Evolutionary conservation across 352 stramenopile genomes (phyloP), one percentile per base, ranked within the genome.

Genomic region (Globisporangium iwayamae): DNA sequence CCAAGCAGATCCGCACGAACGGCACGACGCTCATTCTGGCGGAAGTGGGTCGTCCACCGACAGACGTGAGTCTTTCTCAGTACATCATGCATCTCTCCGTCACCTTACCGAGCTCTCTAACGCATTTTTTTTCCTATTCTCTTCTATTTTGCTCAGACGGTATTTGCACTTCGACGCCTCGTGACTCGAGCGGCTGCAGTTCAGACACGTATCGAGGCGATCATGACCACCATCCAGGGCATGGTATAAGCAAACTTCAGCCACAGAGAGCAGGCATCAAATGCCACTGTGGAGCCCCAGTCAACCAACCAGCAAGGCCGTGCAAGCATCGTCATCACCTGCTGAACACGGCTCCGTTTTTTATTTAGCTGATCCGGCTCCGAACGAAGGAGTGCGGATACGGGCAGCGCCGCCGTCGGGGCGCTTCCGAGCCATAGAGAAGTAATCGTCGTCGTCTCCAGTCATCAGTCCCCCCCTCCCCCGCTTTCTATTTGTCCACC

Each of bases 1-100:
- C 80, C 6, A 78, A 85, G 63, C 79, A 88, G 50, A 82, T 91
- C 46, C 82, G 82, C n/a, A 83, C 79, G 18, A 88, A 72, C 36
- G 82, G 78, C 57, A 81, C 80, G 50, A 85, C 76, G 9, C 64
- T 85, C 60, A 91, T 91, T 43, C 67, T 91, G 32, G 70, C 72
- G 0, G 77, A 83, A 65, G 65, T 85, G 3, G 75, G 74, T 11
- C 78, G 74, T 25, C 66, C 79, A 13, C 72, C 76, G 16, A 76
- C 70, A 28, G 70, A 78, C 70, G 73, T 80, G 60, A 28, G 67
- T 66, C 20, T 18, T 30, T 45, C 9, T 58, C 30, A 22, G 25
- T 5, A 7, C 18, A 13, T 18, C 4, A 8, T 36, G 32, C 32
- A 36, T 36, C 9, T 11, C 11, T 11, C 20, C 20, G 47, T 30